Evolutionary conservation across 441 rosid species (phyloP).

Genomic region (Croton laevigatus): DNA sequence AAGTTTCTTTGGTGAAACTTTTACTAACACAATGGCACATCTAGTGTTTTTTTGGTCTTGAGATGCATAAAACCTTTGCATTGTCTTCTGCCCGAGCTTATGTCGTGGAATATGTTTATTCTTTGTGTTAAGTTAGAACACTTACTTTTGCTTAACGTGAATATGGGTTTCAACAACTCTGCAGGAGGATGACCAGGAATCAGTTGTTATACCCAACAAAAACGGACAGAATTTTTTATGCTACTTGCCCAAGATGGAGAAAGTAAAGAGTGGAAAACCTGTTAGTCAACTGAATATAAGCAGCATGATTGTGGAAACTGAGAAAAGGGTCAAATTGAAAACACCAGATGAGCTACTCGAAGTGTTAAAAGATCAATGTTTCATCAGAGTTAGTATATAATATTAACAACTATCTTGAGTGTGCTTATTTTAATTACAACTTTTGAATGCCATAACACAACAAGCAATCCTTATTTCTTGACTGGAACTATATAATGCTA

Average conservation of each 20-base stretch:
- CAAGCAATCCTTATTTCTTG: constrained; percentile 2
- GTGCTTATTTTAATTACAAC: neutral
- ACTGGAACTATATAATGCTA: neutral
- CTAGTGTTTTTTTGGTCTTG: constrained; percentile 1
- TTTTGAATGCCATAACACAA: neutral
- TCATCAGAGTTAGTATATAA: constrained; percentile 50
- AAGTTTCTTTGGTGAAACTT: neutral
- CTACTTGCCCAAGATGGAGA: constrained; percentile 81
- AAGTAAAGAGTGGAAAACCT: constrained; percentile 46
- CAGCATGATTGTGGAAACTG: constrained; percentile 76
- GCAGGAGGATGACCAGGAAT: constrained; percentile 81
- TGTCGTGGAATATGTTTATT: neutral
- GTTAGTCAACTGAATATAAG: constrained; percentile 52
- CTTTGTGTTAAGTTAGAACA: neutral
- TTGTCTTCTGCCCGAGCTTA: neutral
- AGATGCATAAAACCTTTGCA: neutral
- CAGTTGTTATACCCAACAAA: constrained; percentile 61
- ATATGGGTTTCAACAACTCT: constrained; percentile 7
- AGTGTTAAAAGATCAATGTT: constrained; percentile 56
- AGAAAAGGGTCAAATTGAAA: constrained; percentile 65
- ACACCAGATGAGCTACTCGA: constrained; percentile 90
- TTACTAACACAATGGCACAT: neutral
- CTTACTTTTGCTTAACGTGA: neutral
- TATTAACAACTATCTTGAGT: constrained; percentile 8
- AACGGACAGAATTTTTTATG: constrained; percentile 58